These are phyloP conservation scores for Eruca vesicaria DNA, from an alignment of 441 rosid species.

Conservation along the genomic window DNA sequence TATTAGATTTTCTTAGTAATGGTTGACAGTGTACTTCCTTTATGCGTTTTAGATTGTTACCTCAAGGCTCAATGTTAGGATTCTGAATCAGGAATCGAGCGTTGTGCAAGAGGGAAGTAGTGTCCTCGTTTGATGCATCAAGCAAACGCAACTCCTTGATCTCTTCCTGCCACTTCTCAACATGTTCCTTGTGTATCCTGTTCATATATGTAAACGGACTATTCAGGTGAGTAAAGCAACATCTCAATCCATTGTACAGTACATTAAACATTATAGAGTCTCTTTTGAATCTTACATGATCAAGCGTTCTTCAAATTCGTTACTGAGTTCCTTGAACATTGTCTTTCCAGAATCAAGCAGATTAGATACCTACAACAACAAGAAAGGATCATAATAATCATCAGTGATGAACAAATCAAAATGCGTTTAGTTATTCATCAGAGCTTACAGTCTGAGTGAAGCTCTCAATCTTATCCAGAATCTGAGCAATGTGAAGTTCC, in stretches of 20 bases:
- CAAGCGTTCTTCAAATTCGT: slow-evolving; percentile 73
- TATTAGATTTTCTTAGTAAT: not conserved
- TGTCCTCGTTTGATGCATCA: slow-evolving; percentile 79
- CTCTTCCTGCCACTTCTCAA: slow-evolving; percentile 92
- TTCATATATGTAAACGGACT: not conserved
- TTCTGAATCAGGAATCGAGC: slow-evolving; percentile 62
- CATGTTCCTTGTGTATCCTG: slow-evolving; percentile 82
- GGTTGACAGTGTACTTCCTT: not conserved
- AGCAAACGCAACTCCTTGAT: slow-evolving; percentile 68
- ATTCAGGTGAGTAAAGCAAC: not conserved
- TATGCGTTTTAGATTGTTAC: slow-evolving; percentile 14
- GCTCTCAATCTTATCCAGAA: slow-evolving; percentile 69
- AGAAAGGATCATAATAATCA: not conserved
- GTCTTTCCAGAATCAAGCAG: slow-evolving; percentile 72
- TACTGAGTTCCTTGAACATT: slow-evolving; percentile 69
- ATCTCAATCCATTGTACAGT: not conserved
- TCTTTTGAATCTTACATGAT: slow-evolving; percentile 46
- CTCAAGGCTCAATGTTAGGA: slow-evolving; percentile 49
- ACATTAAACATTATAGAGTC: not conserved
- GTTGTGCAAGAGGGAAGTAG: slow-evolving; percentile 50
- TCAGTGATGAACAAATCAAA: not conserved
- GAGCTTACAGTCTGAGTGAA: slow-evolving; percentile 65
- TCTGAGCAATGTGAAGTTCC: slow-evolving; percentile 54
- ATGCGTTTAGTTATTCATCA: not conserved
- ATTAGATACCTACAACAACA: slow-evolving; percentile 45